Evolutionary conservation across 129 eudicot genomes (phyloP), one percentile per base, ranked within the genome.

Genomic region (Escallonia rubra): DNA sequence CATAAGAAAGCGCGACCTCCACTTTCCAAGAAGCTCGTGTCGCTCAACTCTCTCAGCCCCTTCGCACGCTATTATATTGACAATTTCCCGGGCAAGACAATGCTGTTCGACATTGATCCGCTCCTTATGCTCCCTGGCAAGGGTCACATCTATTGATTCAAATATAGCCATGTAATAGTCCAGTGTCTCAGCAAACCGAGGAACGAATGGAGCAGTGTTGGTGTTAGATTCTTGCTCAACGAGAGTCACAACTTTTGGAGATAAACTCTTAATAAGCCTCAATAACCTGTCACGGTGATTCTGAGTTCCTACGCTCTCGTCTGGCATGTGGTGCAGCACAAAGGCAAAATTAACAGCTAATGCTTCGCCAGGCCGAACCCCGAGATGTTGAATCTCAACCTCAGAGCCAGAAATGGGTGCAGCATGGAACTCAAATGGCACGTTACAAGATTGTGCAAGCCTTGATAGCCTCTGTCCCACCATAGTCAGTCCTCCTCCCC

Each of bases 311-410:
- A 85, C 87, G 48, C 80, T 85, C 68, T 85, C 91, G 50, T 85
- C 91, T 14, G 91, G 87, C 74, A 85, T 71, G 76, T 85, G 91
- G 72, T 85, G 91, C 34, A 85, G 81, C 76, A 58, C 70, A 41
- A 78, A 70, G 13, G 85, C 78, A 23, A 85, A 85, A 42, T 85
- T 85, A 54, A 82, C 91, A 0, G 83, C 91, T 46, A 85, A 44
- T 8, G 85, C 70, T 76, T 81, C 91, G 13, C 87, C 88, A 2
- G 84, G 81, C 2, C 44, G 63, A 59, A 85, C 11, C n/a, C 48
- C 62, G 8, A 85, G 82, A 52, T 72, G 71, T 10, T 49, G 40
- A 3, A 68, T 4, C 41, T 80, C 65, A 4, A 81, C 12, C 1
- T 81, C 66, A 7, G 76, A 66, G 39, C 79, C 87, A n/a, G 63